Percentiles rank a stretch among this genome's conserved stretches.
Evolutionary conservation across 495 filamentous ascomycete genomes (phyloP).

Genomic region (Xylaria longipes): DNA sequence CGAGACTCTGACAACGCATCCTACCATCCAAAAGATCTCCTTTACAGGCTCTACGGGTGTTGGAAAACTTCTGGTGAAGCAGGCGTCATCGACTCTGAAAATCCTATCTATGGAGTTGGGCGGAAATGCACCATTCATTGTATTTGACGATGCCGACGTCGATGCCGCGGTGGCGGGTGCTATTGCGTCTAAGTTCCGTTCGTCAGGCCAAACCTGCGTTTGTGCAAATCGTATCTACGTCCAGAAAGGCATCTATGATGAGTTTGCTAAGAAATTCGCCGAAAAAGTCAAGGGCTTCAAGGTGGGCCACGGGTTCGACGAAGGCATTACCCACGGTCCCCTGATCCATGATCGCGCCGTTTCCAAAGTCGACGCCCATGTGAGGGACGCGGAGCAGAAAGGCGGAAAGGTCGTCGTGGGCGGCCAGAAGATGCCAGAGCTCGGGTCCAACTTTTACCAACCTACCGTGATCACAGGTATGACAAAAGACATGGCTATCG

Average conservation of each 20-base stretch:
- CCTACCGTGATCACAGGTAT: conserved; percentile 84
- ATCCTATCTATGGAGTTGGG: conserved; percentile 87
- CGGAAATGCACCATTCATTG: conserved; percentile 92
- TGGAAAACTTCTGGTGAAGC: conserved; percentile 88
- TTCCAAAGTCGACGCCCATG: conserved; percentile 77
- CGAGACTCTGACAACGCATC: conserved; percentile 71
- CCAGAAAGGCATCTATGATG: conserved; percentile 78
- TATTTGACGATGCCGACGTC: conserved; percentile 89
- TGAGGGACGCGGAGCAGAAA: conserved; percentile 76
- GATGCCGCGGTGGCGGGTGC: conserved; percentile 78
- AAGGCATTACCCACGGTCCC: conserved; percentile 78
- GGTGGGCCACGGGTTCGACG: conserved; percentile 76
- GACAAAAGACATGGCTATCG: conserved; percentile 78
- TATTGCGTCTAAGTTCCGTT: conserved; percentile 81
- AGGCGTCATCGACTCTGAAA: conserved; percentile 80
- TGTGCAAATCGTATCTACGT: conserved; percentile 89
- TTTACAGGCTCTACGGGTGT: conserved; percentile 89
- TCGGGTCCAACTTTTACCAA: conserved; percentile 79
- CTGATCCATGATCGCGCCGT: conserved; percentile 80
- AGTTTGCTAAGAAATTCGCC: conserved; percentile 72
- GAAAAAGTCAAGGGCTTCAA: conserved; percentile 79
- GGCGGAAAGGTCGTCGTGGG: conserved; percentile 75
- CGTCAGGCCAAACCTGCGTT: conserved; percentile 88
- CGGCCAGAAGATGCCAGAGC: conserved; percentile 67
- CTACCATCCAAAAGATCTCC: conserved; percentile 79